Conservation (phyloP, 2,329 filamentous ascomycete species). For the Fusarium sp. region DNA sequence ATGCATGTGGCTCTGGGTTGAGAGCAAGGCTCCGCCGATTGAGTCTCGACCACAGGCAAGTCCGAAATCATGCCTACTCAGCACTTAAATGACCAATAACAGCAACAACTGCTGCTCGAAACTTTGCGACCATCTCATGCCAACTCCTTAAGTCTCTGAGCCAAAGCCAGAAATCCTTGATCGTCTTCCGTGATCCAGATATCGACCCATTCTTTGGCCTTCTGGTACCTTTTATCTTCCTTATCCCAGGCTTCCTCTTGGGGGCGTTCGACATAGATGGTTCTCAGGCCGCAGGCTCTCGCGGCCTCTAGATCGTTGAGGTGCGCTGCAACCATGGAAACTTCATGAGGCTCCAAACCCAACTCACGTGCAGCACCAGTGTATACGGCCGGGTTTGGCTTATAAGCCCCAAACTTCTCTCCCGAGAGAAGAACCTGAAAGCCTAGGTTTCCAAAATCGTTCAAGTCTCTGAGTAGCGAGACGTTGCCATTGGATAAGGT, state of each 20-base stretch:
- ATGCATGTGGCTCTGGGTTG: not conserved
- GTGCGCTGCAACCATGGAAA: slow-evolving; percentile 83
- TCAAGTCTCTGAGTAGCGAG: slow-evolving; percentile 71
- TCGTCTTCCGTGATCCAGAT: slow-evolving; percentile 49
- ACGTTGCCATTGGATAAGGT: slow-evolving; percentile 81
- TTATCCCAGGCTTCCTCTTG: slow-evolving; percentile 70
- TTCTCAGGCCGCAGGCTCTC: slow-evolving; percentile 69
- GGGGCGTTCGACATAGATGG: slow-evolving; percentile 76
- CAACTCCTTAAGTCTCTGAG: slow-evolving; percentile 39
- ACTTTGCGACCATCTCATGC: not conserved
- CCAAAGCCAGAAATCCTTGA: slow-evolving; percentile 46
- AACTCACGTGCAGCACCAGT: slow-evolving; percentile 70
- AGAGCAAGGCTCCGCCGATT: not conserved
- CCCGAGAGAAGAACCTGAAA: slow-evolving; percentile 72
- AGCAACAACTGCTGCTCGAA: not conserved
- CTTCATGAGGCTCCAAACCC: slow-evolving; percentile 65
- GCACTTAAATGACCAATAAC: not conserved
- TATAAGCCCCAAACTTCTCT: slow-evolving; percentile 78
- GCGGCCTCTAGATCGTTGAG: slow-evolving; percentile 74
- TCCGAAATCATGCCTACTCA: not conserved
- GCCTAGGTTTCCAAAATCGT: slow-evolving; percentile 63
- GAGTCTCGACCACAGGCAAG: not conserved
- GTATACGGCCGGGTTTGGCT: slow-evolving; percentile 75
- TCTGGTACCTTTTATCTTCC: slow-evolving; percentile 60
- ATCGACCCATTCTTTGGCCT: slow-evolving; percentile 57